A percentile compares a stretch with the other conserved stretches of the same genome.
These are phyloP conservation scores for Marasmius fiardii DNA, from an alignment of 1,284 basidiomycete species.

Conservation along the genomic window DNA sequence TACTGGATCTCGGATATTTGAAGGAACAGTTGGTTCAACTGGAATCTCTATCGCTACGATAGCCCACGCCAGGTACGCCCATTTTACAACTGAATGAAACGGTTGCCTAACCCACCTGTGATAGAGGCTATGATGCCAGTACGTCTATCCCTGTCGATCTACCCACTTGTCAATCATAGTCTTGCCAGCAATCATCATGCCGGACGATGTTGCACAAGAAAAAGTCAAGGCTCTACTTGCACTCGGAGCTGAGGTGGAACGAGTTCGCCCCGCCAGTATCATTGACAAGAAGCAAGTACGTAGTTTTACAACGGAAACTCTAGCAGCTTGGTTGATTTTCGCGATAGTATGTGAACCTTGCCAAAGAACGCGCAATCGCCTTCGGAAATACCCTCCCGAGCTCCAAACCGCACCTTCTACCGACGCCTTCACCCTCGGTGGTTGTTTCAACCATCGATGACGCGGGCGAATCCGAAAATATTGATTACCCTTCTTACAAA, in stretches of 20 bases:
- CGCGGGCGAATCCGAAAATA: conserved; percentile 33
- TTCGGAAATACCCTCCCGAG: conserved; percentile 56
- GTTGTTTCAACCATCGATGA: conserved; percentile 55
- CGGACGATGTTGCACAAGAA: conserved; percentile 90
- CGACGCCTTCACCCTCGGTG: conserved; percentile 41
- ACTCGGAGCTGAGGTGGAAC: conserved; percentile 85
- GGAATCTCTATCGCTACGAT: conserved; percentile 96
- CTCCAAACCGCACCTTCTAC: conserved; percentile 26
- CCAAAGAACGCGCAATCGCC: conserved; percentile 68
- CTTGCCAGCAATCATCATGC: conserved; percentile 80
- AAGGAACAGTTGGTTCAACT: conserved; percentile 96
- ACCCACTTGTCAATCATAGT: neutral
- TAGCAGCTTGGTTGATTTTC: neutral
- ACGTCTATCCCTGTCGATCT: conserved; percentile 22
- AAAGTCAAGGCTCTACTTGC: conserved; percentile 84
- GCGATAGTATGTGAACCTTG: conserved; percentile 57
- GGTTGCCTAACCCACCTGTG: conserved; percentile 4
- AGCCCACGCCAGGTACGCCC: conserved; percentile 74
- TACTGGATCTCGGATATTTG: conserved; percentile 92
- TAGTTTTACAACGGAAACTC: conserved; percentile 20
- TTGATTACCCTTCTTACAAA: conserved; percentile 40
- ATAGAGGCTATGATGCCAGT: conserved; percentile 78
- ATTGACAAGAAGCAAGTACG: conserved; percentile 91
- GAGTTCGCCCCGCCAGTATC: conserved; percentile 85
- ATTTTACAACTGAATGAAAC: neutral